Percentiles rank a stretch among this genome's conserved stretches.
These are phyloP conservation scores for Middelhovenomyces tepae DNA, from an alignment of 805 yeast genomes.

Conservation along the genomic window DNA sequence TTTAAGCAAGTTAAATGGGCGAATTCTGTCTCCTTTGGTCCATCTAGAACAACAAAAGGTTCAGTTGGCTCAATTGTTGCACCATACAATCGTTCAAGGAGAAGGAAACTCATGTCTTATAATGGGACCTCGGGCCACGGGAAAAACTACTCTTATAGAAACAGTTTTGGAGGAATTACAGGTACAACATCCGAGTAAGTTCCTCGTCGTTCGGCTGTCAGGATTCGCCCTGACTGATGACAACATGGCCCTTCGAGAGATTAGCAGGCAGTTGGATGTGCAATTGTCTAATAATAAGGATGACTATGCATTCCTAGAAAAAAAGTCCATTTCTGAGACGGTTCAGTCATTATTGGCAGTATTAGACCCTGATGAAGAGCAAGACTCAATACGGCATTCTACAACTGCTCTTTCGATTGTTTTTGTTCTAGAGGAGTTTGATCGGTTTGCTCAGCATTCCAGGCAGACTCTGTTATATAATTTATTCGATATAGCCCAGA, in stretches of 20 bases:
- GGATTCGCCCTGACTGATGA: conserved; percentile 73
- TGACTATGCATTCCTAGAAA: conserved; percentile 20
- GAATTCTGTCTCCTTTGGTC: too few species aligned
- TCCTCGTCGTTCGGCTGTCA: conserved; percentile 53
- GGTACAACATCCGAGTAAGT: conserved; percentile 35
- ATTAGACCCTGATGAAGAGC: conserved; percentile 14
- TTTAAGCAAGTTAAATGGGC: too few species aligned
- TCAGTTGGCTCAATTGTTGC: conserved; percentile 50
- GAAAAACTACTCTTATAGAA: conserved; percentile 60
- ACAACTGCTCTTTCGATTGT: conserved; percentile 46
- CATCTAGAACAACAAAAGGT: conserved; percentile 30
- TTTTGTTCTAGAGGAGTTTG: conserved; percentile 79
- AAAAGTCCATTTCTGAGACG: conserved; percentile 20
- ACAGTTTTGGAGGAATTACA: conserved; percentile 43
- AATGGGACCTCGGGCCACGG: conserved; percentile 73
- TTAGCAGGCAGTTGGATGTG: conserved; percentile 72
- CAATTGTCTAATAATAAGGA: conserved; percentile 27
- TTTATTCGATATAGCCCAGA: conserved; percentile 77
- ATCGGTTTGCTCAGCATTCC: conserved; percentile 57
- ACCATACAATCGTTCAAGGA: conserved; percentile 52
- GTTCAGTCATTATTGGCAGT: conserved; percentile 7
- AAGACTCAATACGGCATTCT: conserved; percentile 13
- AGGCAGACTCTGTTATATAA: conserved; percentile 84
- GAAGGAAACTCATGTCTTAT: conserved; percentile 78
- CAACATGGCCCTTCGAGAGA: conserved; percentile 68